Percentiles rank a stretch among this genome's conserved stretches.
Evolutionary conservation across 352 stramenopile species (phyloP).

Genomic region (Peronospora belbahrii): DNA sequence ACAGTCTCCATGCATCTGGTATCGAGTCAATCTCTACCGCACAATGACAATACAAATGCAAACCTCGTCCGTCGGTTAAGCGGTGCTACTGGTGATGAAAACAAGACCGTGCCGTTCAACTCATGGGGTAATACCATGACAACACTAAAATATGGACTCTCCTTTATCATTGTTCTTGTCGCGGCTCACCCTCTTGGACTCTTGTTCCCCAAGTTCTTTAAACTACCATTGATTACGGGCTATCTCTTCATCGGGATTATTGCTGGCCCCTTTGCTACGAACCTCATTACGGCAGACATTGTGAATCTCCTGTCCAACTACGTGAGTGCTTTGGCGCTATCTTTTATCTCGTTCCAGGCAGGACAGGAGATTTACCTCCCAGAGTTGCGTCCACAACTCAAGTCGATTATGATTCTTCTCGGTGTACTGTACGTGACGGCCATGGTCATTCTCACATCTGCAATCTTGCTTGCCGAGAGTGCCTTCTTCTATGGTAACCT

Average conservation of each 20-base stretch:
- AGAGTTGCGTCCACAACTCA: conserved; percentile 48
- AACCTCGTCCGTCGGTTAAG: conserved; percentile 8
- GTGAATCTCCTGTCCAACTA: conserved; percentile 39
- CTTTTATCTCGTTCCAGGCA: conserved; percentile 67
- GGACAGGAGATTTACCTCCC: conserved; percentile 59
- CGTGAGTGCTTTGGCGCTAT: conserved; percentile 51
- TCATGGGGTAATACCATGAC: conserved; percentile 29
- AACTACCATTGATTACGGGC: conserved; percentile 55
- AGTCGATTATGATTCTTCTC: conserved; percentile 45
- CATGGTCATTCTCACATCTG: conserved; percentile 39
- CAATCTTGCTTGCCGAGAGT: conserved; percentile 23
- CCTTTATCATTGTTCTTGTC: conserved; percentile 48
- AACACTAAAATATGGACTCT: conserved; percentile 34
- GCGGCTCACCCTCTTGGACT: conserved; percentile 48
- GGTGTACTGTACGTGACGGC: conserved; percentile 34
- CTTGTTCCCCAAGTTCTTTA: conserved; percentile 50
- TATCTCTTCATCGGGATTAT: conserved; percentile 55
- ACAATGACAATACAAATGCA: conserved; percentile 12
- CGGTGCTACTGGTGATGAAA: conserved; percentile 8
- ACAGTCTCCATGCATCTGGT: conserved; percentile 8
- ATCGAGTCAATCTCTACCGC: conserved; percentile 8
- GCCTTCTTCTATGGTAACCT: conserved; percentile 50
- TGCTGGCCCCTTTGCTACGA: conserved; percentile 43
- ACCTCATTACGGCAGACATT: conserved; percentile 29
- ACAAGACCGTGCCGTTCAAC: conserved; percentile 39